Evolutionary conservation across 805 yeast species (phyloP), one percentile per base, ranked within the genome.

Genomic region (Candida germanica): DNA sequence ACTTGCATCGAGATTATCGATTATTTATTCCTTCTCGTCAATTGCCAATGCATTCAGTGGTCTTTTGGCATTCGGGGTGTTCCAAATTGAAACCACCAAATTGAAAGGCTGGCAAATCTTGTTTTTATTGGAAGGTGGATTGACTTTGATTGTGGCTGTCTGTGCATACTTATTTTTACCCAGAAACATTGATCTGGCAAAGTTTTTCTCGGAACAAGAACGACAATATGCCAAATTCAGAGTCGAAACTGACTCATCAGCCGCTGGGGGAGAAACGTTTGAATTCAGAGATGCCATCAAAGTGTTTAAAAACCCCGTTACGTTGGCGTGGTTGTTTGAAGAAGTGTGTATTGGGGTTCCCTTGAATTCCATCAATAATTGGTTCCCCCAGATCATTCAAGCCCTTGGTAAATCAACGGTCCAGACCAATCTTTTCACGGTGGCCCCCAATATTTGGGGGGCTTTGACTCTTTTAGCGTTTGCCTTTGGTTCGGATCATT

Each of bases 311-410:
- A 73, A 68, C 42, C 77, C 77, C 5, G 61, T 69, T 6, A 58
- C 67, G 8, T 44, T 66, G 34, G 63, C 61, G 8, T 71, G 76
- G 76, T 51, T 71, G 57, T 49, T 69, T 17, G 56, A 58, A 24
- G 75, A 71, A 54, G 50, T 71, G 29, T 54, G 64, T 26, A 61
- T 71, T 30, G 77, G 75, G 36, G 77, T 71, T 16, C 77, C 77
- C 2, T 50, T 71, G 22, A 69, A 67, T 40, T 68, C 73, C n/a
- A 61, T 67, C 39, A 64, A 66, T 37, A 69, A 66, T 48, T 69
- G 74, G 74, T 67, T 71, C 42, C 76, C 77, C 3, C 77, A 70
- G 44, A 66, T 66, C 40, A 55, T 66, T 34, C 51, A 50, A 18
- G 52, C 54, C 10, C 49, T 66, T 27, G 71, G 70, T 12, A 61